Percentiles rank a stretch among this genome's conserved stretches.
Evolutionary conservation across 371 early-diverging fungal species (phyloP).

Genomic region (Mucor circinelloides): DNA sequence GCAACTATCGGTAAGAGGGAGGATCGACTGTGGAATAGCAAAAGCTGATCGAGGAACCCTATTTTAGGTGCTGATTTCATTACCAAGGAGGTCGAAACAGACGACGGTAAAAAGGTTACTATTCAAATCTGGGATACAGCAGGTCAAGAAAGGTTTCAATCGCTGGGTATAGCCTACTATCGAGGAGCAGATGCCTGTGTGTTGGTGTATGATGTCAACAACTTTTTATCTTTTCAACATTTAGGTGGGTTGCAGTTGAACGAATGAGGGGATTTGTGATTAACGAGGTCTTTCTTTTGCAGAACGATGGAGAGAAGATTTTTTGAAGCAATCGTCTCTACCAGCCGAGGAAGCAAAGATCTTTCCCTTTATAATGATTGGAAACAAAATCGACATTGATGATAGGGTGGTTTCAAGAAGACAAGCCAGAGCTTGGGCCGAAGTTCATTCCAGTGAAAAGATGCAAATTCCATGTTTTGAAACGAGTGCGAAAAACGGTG

Average conservation of each 20-base stretch:
- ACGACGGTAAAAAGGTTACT: conserved; percentile 76
- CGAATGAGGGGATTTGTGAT: background rate
- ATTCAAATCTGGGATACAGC: conserved; percentile 83
- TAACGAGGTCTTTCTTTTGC: background rate
- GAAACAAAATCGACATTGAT: conserved; percentile 96
- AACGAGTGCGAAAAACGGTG: conserved; percentile 91
- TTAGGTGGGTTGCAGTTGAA: conserved; percentile 55
- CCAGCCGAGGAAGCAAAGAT: conserved; percentile 76
- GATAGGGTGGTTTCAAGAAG: conserved; percentile 76
- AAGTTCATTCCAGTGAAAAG: conserved; percentile 42
- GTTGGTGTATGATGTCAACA: conserved; percentile 94
- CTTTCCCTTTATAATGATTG: conserved; percentile 88
- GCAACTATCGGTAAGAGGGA: conserved; percentile 89
- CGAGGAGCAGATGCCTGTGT: conserved; percentile 98
- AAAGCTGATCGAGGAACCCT: background rate
- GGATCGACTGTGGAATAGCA: background rate
- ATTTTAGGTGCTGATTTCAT: conserved; percentile 83
- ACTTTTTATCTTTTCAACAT: conserved; percentile 89
- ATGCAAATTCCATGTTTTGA: conserved; percentile 86
- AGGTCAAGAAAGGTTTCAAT: conserved; percentile 95
- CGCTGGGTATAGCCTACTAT: conserved; percentile 95
- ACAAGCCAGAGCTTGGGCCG: conserved; percentile 57
- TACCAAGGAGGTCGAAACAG: conserved; percentile 86
- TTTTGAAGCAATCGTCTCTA: conserved; percentile 69
- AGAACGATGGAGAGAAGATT: conserved; percentile 92